Evolutionary conservation across 768 basidiomycete species (phyloP), one percentile per base, ranked within the genome.

Genomic region (Kwoniella botswanensis): DNA sequence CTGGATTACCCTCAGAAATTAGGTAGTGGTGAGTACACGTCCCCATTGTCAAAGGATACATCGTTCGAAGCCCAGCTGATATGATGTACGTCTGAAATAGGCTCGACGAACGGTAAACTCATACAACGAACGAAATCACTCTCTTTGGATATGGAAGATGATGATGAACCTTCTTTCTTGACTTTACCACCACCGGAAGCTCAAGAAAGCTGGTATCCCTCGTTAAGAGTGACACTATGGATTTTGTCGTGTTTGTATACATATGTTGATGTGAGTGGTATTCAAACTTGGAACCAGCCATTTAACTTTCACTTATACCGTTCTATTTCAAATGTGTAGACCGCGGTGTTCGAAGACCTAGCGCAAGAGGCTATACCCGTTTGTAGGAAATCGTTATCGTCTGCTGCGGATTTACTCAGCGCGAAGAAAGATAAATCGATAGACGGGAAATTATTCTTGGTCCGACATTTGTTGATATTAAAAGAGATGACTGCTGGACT

Each of bases 341-440:
- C 92, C n/a, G 91, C 90, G 1, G 95, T 98, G 68, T 99, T 97
- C 69, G 92, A 94, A 76, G 97, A 99, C 82, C 92, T 98, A 52
- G 94, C 96, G 0, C 93, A 94, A 84, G 95, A 98, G 84, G 93
- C 95, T 0, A 87, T 97, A 42, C 86, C 88, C 13, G 85, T 93
- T 4, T 96, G 94, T 81, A 88, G 90, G 44, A 87, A 90, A 69
- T 96, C 95, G 0, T 87, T 98, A 3, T 86, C 91, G 44, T 82
- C 87, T 5, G 93, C 92, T 0, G 87, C 78, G 2, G 87, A 90
- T n/a, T 85, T 86, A 22, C 86, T 98, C 60, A 86, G 87, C 24
- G 76, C 85, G 1, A 74, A 75, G 9, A 58, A 76, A 41, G 88
- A 87, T 44, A 74, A 85, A 7, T 77, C 82, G 5, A 83, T 92